These are phyloP conservation scores for Pleurotus cornucopiae DNA, from an alignment of 768 basidiomycete genomes.

Conservation along the genomic window DNA sequence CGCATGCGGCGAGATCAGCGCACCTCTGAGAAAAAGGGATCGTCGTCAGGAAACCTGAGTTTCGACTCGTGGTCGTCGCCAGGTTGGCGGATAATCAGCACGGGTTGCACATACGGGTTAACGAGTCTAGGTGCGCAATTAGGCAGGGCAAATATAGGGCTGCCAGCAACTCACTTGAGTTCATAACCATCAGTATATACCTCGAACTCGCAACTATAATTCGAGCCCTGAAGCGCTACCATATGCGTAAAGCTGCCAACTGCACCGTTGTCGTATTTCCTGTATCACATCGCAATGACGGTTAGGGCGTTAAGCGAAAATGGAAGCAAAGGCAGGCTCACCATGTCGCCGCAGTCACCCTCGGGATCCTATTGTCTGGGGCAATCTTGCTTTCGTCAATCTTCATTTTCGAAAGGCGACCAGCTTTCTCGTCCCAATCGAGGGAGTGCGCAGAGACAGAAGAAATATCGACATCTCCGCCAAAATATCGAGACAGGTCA, in stretches of 20 bases:
- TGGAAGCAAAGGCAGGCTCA: conserved; percentile 23
- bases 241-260: conserved; percentile 90
- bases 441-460: conserved; percentile 80
- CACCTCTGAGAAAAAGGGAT: conserved; percentile 87
- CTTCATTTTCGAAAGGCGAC: conserved; percentile 70
- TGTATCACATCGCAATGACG: conserved; percentile 17
- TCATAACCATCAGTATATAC: conserved; percentile 91
- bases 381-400: conserved; percentile 83
- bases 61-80: conserved; percentile 74
- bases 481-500: conserved; percentile 94
- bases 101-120: conserved; percentile 91
- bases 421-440: conserved; percentile 89
- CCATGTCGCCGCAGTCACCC: conserved; percentile 91
- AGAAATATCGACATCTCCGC: conserved; percentile 86
- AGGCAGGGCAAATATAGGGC: conserved; percentile 2
- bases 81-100: conserved; percentile 80
- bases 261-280: conserved; percentile 94
- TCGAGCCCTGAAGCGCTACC: conserved; percentile 84
- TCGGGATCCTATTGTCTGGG: conserved; percentile 86
- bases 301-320: neutral
- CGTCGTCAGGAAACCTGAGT: conserved; percentile 72
- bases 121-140: conserved; percentile 51
- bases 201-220: conserved; percentile 93
- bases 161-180: conserved; percentile 51
- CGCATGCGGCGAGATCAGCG: neutral